Base-by-base conservation (phyloP, 495 filamentous ascomycete genomes). In the Antarctomyces pellizariae region DNA sequence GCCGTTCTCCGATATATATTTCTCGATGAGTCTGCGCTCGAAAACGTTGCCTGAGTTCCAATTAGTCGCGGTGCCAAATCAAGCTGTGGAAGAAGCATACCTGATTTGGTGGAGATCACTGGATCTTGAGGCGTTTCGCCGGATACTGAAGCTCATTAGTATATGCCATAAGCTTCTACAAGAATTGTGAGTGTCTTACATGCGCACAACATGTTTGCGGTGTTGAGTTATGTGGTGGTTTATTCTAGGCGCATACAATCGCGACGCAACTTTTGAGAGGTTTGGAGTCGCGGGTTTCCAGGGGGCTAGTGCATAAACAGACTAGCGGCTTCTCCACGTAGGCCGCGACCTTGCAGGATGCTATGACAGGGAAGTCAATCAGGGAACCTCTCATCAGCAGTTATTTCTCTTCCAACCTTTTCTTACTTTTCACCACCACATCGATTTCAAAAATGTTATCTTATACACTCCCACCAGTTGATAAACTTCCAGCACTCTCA, bases 81-180 rank as follows among this genome's bases (percentile, higher is more conserved):
- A 16, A 25, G 21, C 30, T 9, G 22, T 31, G 28, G 28, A 28
- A 31, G 24, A 2, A 14, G 27, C 69, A 31, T 65, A 79, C 82
- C 84, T 46, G 77, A 84, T 59, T 91, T 90, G 43, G 70, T 64
- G 43, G 89, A 95, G 39, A 79, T 77, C 33, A 97, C 89, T 28
- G 86, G 89, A 52, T 74, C 69, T 53, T 91, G 74, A 26, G 86
- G 89, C 50, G 80, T 72, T 66, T 95, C 89, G 53, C 86, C 86
- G 24, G 86, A 99, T 45, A 99, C 83, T 93, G 42, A 25, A 32
- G 23, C 20, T 27, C 30, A 29, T 36, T 19, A 30, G 33, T 30
- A 50, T 28, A 52, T 42, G 33, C 30, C 11, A 31, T 10, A 18
- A 22, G 8, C 16, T 2, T 14, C 23, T 24, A 13, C 2, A 28